Conservation (phyloP, 1,284 basidiomycete species). For the Paramarasmius palmivorus region DNA sequence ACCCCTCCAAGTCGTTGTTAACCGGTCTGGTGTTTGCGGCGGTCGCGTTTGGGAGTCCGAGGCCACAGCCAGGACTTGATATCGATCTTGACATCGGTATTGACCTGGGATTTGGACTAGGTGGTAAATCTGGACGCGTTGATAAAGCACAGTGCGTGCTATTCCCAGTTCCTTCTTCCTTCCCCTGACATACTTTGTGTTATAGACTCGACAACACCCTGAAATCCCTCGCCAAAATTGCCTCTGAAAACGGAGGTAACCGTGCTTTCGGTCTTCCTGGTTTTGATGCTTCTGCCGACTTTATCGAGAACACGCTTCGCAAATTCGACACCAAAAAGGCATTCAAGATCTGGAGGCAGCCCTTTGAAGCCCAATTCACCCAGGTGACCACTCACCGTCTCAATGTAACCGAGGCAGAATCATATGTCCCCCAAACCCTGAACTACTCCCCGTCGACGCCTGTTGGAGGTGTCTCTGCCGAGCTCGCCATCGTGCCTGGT, state of each 20-base stretch:
- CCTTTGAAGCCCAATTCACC: conserved; percentile 12
- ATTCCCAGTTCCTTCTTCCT: too few species aligned
- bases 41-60: too few species aligned
- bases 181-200: too few species aligned
- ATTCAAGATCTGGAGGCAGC: conserved; percentile 7
- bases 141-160: too few species aligned
- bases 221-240: conserved; percentile 6
- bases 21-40: too few species aligned
- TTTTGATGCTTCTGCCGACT: conserved; percentile 10
- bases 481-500: conserved; percentile 8
- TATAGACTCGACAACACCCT: conserved; percentile 5
- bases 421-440: conserved; percentile 2
- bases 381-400: conserved; percentile 11
- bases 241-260: conserved; percentile 10
- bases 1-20: too few species aligned
- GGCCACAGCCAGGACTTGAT: too few species aligned
- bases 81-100: too few species aligned
- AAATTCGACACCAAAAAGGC: conserved; percentile 9
- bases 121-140: too few species aligned
- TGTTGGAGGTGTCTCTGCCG: conserved; percentile 9
- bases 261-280: conserved; percentile 13
- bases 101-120: too few species aligned
- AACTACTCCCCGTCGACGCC: conserved; percentile 15
- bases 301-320: background rate
- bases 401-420: conserved; percentile 1